phyloP scores from a whole-genome alignment of 177 flowering plant genomes.

The Vitis hybrid region DNA sequence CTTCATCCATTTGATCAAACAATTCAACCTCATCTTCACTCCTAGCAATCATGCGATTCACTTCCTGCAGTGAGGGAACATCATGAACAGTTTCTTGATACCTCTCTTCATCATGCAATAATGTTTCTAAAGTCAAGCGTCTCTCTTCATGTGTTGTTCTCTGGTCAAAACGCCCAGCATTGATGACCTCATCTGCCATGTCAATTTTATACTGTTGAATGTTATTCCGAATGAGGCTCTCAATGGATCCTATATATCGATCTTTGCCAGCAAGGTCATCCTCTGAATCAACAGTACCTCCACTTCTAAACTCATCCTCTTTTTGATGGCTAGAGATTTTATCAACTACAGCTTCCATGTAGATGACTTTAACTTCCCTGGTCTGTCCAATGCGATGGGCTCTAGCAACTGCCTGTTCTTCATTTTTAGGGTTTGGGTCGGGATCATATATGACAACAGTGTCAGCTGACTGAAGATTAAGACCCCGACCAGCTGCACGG shows the following conservation, averaged over 20 bases:
- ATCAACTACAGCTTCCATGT: slow-evolving; percentile 97
- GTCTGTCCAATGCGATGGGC: slow-evolving; percentile 98
- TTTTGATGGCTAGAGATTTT: slow-evolving; percentile 84
- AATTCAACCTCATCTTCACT: slow-evolving; percentile 91
- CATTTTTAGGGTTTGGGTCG: slow-evolving; percentile 98
- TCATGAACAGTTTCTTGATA: slow-evolving; percentile 94
- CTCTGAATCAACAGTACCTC: slow-evolving; percentile 77
- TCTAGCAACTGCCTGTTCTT: slow-evolving; percentile 98
- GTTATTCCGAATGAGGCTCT: slow-evolving; percentile 91
- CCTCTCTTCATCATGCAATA: slow-evolving; percentile 96
- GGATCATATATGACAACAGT: slow-evolving; percentile 98
- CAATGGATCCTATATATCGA: slow-evolving; percentile 94
- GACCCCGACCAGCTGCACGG: slow-evolving; percentile 98
- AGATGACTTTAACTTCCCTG: slow-evolving; percentile 95
- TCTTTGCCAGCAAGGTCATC: slow-evolving; percentile 98
- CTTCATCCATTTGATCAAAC: slow-evolving; percentile 99
- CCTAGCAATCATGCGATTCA: slow-evolving; percentile 96
- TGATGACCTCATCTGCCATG: slow-evolving; percentile 99
- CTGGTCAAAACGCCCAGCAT: slow-evolving; percentile 99
- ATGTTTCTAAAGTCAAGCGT: slow-evolving; percentile 83
- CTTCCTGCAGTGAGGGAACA: slow-evolving; percentile 94
- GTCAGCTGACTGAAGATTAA: slow-evolving; percentile 96
- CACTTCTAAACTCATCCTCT: slow-evolving; percentile 83
- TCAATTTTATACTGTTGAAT: slow-evolving; percentile 99
- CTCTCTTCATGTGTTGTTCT: slow-evolving; percentile 99